phyloP scores from a whole-genome alignment of 305 asterid genomes.

The Solanum hybrid region DNA sequence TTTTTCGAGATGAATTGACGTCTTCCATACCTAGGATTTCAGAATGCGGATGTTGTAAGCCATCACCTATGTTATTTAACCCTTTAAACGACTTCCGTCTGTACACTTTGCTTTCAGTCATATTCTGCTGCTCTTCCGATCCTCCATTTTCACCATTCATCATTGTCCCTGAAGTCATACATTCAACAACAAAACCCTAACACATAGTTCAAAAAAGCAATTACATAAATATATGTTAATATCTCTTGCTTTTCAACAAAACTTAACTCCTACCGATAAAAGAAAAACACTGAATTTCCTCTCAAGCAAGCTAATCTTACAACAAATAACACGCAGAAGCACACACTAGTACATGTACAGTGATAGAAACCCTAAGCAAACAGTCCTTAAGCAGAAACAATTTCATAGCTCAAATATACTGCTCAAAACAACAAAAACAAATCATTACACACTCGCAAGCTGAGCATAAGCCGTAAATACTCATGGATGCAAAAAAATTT shows the following conservation, averaged over 20 bases:
- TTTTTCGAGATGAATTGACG: slow-evolving; percentile 19
- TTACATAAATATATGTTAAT: neutral
- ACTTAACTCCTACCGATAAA: neutral
- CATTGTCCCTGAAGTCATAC: slow-evolving; percentile 10
- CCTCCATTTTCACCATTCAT: slow-evolving; percentile 42
- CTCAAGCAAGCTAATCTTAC: neutral
- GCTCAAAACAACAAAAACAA: neutral
- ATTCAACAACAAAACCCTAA: slow-evolving; percentile 8
- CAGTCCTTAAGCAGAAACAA: neutral
- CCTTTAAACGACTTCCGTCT: slow-evolving; percentile 39
- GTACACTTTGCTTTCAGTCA: slow-evolving; percentile 50
- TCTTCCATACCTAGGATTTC: slow-evolving; percentile 38
- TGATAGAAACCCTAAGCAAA: neutral
- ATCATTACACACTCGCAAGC: neutral
- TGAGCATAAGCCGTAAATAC: neutral
- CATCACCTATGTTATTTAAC: slow-evolving; percentile 27
- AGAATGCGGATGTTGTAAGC: slow-evolving; percentile 23
- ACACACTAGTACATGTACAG: neutral
- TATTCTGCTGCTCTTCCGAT: slow-evolving; percentile 29
- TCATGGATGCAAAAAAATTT: neutral
- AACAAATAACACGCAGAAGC: neutral
- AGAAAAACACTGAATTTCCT: neutral
- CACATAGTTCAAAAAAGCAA: neutral
- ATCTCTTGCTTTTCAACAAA: neutral
- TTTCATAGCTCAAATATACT: neutral